Evolutionary conservation across 2,329 filamentous ascomycete genomes (phyloP).

Genomic region (Aaosphaeria pasadenensis): DNA sequence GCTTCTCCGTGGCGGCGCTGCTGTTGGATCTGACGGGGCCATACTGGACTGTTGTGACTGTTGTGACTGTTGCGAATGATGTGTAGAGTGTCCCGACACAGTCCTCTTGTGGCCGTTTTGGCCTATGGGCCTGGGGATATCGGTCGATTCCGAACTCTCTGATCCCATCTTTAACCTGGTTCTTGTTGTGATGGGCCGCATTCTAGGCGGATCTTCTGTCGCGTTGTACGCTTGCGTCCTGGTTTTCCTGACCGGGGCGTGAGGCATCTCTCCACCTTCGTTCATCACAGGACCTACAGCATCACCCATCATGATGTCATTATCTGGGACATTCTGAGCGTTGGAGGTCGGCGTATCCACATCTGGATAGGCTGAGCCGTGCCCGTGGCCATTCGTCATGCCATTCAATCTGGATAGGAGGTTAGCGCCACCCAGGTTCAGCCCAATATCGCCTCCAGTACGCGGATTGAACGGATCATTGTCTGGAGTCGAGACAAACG

Average conservation of each 20-base stretch:
- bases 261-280: slow-evolving; percentile 42
- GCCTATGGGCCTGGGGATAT: slow-evolving; percentile 34
- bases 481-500: slow-evolving; percentile 34
- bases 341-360: slow-evolving; percentile 49
- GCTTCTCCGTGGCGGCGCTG: slow-evolving; percentile 44
- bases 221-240: slow-evolving; percentile 32
- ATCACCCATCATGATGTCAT: slow-evolving; percentile 44
- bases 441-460: slow-evolving; percentile 28
- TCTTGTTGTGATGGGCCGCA: slow-evolving; percentile 40
- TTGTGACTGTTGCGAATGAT: slow-evolving; percentile 23
- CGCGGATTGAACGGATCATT: slow-evolving; percentile 46
- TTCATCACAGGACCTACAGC: slow-evolving; percentile 30
- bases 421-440: slow-evolving; percentile 35
- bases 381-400: slow-evolving; percentile 15
- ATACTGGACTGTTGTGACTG: slow-evolving; percentile 24
- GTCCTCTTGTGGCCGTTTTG: slow-evolving; percentile 76
- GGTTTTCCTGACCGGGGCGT: slow-evolving; percentile 45
- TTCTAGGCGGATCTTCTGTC: slow-evolving; percentile 36
- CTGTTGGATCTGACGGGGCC: slow-evolving; percentile 36
- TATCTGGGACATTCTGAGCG: slow-evolving; percentile 37
- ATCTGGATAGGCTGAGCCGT: slow-evolving; percentile 19
- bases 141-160: slow-evolving; percentile 36
- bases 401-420: slow-evolving; percentile 44
- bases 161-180: slow-evolving; percentile 38
- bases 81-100: slow-evolving; percentile 74